A percentile compares a stretch with the other conserved stretches of the same genome.
phyloP scores from a whole-genome alignment of 1,139 yeast genomes.

The Arxiozyma bovina region DNA sequence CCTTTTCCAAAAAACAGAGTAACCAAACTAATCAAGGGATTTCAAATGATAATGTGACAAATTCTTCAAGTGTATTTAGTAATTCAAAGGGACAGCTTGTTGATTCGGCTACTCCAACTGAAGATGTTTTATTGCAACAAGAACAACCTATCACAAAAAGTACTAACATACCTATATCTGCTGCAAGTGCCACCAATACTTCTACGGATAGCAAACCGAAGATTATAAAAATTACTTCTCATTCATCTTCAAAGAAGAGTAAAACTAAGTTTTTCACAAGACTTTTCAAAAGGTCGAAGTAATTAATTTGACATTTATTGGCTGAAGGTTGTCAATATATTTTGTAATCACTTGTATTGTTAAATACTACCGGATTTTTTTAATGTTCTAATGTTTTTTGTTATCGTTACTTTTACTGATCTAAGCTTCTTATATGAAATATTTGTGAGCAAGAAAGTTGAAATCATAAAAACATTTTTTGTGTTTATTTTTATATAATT shows the following conservation, averaged over 20 bases:
- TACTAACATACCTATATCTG: neutral
- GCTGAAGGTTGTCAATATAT: neutral
- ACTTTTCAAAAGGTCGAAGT: constrained; percentile 9
- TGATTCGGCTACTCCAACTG: constrained; percentile 2
- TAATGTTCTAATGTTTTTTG: neutral
- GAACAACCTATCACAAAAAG: neutral
- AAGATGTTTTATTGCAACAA: neutral
- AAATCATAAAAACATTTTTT: too few relatives aligned
- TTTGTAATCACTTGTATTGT: neutral
- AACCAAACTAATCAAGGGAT: constrained; percentile 1
- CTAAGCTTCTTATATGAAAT: too few relatives aligned
- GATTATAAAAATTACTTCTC: neutral
- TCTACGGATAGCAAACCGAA: neutral
- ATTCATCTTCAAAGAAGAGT: constrained; percentile 2
- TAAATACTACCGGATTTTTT: neutral
- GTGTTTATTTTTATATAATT: too few relatives aligned
- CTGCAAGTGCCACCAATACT: neutral
- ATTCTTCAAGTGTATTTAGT: constrained; percentile 12
- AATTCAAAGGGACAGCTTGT: constrained; percentile 1
- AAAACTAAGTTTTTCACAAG: constrained; percentile 8
- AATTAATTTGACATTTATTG: neutral
- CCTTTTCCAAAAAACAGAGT: constrained; percentile 9
- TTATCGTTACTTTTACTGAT: neutral
- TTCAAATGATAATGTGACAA: constrained; percentile 6
- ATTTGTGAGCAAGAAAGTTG: too few relatives aligned